Conservation (phyloP, 148 eudicot genomes). For the Limonium bicolor region DNA sequence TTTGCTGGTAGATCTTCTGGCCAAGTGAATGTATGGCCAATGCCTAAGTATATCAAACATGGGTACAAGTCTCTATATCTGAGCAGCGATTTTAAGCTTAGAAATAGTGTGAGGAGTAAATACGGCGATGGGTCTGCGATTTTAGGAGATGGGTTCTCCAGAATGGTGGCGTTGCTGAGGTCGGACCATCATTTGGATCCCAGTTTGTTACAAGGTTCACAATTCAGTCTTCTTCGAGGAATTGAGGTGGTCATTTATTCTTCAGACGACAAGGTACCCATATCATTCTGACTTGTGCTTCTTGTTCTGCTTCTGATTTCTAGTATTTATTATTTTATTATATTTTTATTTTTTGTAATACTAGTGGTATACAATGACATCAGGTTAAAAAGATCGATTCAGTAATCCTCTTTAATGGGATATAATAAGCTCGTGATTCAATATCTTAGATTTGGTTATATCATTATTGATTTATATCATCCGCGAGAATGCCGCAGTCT, state of each 20-base stretch:
- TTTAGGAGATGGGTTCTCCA: slow-evolving; percentile 50
- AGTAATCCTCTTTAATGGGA: no score
- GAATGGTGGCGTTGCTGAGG: slow-evolving; percentile 27
- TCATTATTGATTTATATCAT: no score
- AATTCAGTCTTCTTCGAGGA: slow-evolving; percentile 40
- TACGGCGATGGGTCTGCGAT: slow-evolving; percentile 40
- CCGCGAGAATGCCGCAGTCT: no score
- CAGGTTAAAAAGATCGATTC: no score
- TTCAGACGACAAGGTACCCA: slow-evolving; percentile 47
- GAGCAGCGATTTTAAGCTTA: slow-evolving; percentile 39
- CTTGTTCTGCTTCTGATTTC: neutral
- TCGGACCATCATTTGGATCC: slow-evolving; percentile 42
- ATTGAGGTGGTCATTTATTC: slow-evolving; percentile 51
- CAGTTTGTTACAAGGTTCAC: slow-evolving; percentile 17
- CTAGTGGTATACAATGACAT: no score
- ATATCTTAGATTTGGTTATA: no score
- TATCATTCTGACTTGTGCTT: neutral
- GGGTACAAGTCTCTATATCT: slow-evolving; percentile 32
- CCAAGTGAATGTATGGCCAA: slow-evolving; percentile 72
- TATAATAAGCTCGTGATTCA: no score
- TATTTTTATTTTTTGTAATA: neutral
- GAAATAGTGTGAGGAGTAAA: slow-evolving; percentile 34
- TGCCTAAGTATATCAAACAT: slow-evolving; percentile 42
- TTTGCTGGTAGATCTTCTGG: no score
- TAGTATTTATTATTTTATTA: neutral